Conservation (phyloP, 2,329 filamentous ascomycete species). For the Beauveria varroae region DNA sequence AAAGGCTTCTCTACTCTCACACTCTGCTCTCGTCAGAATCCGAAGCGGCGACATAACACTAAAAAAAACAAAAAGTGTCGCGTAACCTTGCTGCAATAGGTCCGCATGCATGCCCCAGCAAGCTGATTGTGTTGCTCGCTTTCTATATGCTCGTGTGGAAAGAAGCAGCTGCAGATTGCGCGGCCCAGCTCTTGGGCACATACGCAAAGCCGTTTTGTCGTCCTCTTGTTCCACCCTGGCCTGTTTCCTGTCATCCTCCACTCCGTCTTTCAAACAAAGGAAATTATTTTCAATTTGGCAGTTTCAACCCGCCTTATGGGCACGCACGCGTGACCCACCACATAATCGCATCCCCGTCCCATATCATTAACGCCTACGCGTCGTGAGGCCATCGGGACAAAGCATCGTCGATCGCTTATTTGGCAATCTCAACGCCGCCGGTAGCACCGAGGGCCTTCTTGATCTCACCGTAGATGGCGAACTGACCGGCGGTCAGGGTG, state of each 20-base stretch:
- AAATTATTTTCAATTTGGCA: slow-evolving; percentile 10
- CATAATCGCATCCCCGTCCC: neutral
- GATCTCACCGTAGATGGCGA: slow-evolving; percentile 77
- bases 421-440: slow-evolving; percentile 66
- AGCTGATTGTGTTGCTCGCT: neutral
- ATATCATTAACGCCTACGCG: neutral
- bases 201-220: neutral
- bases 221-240: slow-evolving; percentile 3
- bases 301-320: neutral
- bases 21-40: neutral
- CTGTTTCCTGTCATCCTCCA: slow-evolving; percentile 7
- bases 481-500: slow-evolving; percentile 71
- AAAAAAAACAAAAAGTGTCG: neutral
- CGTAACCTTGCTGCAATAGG: neutral
- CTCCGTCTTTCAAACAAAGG: slow-evolving; percentile 9
- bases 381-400: neutral
- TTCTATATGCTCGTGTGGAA: slow-evolving; percentile 4
- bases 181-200: slow-evolving; percentile 8
- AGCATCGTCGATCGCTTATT: slow-evolving; percentile 24
- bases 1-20: neutral
- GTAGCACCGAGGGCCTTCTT: slow-evolving; percentile 64
- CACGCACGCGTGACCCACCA: neutral
- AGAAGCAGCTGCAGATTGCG: neutral
- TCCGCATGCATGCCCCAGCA: slow-evolving; percentile 4
- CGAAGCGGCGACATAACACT: slow-evolving; percentile 3